Evolutionary conservation across 1,284 basidiomycete genomes (phyloP).

Genomic region (Ceratobasidium sp.): DNA sequence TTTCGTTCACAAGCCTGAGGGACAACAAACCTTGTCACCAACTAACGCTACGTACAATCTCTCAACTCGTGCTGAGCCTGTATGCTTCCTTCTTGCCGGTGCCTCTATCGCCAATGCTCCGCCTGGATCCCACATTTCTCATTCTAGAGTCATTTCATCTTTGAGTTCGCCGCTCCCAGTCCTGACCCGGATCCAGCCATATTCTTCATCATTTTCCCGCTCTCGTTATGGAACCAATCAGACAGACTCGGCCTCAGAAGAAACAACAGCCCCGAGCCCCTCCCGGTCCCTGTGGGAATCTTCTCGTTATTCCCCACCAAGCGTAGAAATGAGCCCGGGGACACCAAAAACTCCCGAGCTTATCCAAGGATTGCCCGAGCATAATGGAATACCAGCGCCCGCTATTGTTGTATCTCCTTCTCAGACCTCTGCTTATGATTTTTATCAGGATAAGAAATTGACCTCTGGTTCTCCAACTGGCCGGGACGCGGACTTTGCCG

Average conservation of each 20-base stretch:
- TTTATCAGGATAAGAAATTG: conserved; percentile 18
- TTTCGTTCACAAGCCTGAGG: conserved; percentile 36
- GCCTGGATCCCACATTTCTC: conserved; percentile 28
- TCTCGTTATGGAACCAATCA: conserved; percentile 31
- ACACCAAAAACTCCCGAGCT: conserved; percentile 28
- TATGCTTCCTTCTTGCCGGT: conserved; percentile 18
- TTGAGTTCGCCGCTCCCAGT: conserved; percentile 40
- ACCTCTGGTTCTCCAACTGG: conserved; percentile 1
- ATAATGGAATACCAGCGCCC: conserved; percentile 1
- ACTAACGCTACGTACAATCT: conserved; percentile 21
- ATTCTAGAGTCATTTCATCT: conserved; percentile 33
- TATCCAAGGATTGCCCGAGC: conserved; percentile 9
- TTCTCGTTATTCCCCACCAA: conserved; percentile 28
- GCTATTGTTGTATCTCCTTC: conserved; percentile 26
- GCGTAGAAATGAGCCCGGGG: conserved; percentile 30
- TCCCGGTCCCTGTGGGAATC: conserved; percentile 38
- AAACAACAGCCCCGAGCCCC: conserved; percentile 31
- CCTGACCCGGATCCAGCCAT: conserved; percentile 37
- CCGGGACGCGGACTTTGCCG: conserved; percentile 35
- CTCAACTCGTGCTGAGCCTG: conserved; percentile 2
- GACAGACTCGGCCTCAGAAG: conserved; percentile 17
- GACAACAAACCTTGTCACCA: conserved; percentile 33
- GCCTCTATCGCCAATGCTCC: not conserved
- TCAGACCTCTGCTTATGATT: conserved; percentile 17
- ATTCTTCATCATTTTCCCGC: conserved; percentile 40